Evolutionary conservation across 352 stramenopile species (phyloP).

Genomic region (Globisporangium alternatum): DNA sequence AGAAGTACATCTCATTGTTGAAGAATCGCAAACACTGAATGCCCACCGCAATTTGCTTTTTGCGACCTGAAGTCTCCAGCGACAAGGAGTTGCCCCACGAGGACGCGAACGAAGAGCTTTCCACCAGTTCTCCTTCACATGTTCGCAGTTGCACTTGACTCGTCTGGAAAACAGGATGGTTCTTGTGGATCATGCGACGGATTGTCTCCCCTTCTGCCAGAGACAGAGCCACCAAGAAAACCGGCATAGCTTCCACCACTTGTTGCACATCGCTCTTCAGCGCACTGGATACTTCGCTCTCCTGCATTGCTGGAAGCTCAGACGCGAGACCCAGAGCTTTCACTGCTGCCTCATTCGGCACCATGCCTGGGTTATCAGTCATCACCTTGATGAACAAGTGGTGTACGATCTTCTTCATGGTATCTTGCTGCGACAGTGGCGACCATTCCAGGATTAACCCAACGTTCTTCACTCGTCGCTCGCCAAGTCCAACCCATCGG

Average conservation of each 20-base stretch:
- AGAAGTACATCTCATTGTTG: conserved; percentile 99
- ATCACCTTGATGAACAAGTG: conserved; percentile 62
- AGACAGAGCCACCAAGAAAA: conserved; percentile 94
- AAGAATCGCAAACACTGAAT: conserved; percentile 96
- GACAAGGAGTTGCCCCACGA: conserved; percentile 33
- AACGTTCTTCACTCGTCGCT: conserved; percentile 88
- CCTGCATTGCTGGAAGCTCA: conserved; percentile 22
- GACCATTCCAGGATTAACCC: conserved; percentile 88
- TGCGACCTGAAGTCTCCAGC: conserved; percentile 8
- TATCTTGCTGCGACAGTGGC: conserved; percentile 66
- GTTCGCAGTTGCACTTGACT: conserved; percentile 73
- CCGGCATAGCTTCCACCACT: conserved; percentile 36
- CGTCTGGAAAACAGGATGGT: conserved; percentile 68
- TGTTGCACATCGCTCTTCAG: conserved; percentile 45
- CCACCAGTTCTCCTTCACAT: conserved; percentile 76
- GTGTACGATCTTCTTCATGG: conserved; percentile 64
- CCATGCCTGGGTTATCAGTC: conserved; percentile 28
- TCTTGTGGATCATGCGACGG: conserved; percentile 93
- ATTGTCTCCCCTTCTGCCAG: conserved; percentile 97
- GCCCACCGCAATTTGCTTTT: conserved; percentile 41
- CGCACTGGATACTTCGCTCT: conserved; percentile 18
- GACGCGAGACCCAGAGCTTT: conserved; percentile 36
- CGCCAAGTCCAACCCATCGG: conserved; percentile 83
- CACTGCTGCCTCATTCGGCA: conserved; percentile 70
- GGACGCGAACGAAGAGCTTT: conserved; percentile 73